A percentile compares a stretch with the other conserved stretches of the same genome.
Conservation (phyloP, 75 land plant genomes). For the Ceratopteris richardii region DNA sequence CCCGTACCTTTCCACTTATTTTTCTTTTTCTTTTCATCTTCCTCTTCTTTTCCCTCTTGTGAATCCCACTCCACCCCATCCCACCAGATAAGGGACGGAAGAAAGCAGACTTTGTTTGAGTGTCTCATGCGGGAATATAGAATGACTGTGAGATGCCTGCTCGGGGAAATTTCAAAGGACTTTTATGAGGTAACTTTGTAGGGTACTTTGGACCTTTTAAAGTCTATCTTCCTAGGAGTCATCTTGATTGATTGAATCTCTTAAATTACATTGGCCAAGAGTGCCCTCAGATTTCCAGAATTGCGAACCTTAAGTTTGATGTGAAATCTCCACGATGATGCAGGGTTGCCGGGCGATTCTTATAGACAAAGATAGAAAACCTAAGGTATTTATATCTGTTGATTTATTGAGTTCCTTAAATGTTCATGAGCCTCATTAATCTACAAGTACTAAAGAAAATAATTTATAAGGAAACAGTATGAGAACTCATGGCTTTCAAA, state of each 20-base stretch:
- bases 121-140: constrained; percentile 70
- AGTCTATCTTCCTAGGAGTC: neutral
- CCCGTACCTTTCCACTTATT: too few relatives aligned
- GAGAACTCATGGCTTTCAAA: too few relatives aligned
- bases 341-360: constrained; percentile 84
- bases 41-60: too few relatives aligned
- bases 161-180: constrained; percentile 46
- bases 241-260: neutral
- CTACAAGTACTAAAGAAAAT: too few relatives aligned
- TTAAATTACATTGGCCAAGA: too few relatives aligned
- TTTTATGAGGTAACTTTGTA: constrained; percentile 50
- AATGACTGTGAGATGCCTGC: constrained; percentile 46
- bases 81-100: constrained; percentile 65
- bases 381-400: constrained; percentile 39
- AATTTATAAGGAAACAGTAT: too few relatives aligned
- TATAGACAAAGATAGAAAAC: constrained; percentile 72
- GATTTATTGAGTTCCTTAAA: too few relatives aligned
- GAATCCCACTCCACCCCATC: too few relatives aligned
- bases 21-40: too few relatives aligned
- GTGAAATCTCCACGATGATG: too few relatives aligned
- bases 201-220: neutral
- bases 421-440: too few relatives aligned
- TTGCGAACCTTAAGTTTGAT: neutral
- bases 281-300: neutral
- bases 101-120: constrained; percentile 52